Percentiles rank a stretch among this genome's conserved stretches.
Evolutionary conservation across 192 early-diverging fungal genomes (phyloP).

Genomic region (Endogone sp.): DNA sequence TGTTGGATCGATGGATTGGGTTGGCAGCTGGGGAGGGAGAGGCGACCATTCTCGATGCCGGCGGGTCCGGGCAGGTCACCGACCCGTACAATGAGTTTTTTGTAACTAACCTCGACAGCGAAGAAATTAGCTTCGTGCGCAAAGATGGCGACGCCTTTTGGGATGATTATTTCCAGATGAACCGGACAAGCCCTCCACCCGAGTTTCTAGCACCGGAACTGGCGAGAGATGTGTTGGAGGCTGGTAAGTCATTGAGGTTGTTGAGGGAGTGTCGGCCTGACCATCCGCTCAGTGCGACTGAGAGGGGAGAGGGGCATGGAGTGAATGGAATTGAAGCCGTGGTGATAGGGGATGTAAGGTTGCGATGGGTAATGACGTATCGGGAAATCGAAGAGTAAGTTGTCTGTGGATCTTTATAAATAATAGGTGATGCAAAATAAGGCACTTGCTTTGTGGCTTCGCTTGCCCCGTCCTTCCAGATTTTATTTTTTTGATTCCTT

Average conservation of each 20-base stretch:
- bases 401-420: too few species aligned
- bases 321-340: constrained; percentile 18
- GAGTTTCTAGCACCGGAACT: constrained; percentile 23
- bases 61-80: neutral
- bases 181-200: constrained; percentile 3
- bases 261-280: constrained; percentile 23
- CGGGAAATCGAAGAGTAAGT: constrained; percentile 11
- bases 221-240: constrained; percentile 26
- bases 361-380: constrained; percentile 19
- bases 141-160: neutral
- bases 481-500: too few species aligned
- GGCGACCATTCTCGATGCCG: neutral
- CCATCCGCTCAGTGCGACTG: constrained; percentile 24
- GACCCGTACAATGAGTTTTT: constrained; percentile 41
- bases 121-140: constrained; percentile 9
- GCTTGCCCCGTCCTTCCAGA: too few species aligned
- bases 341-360: constrained; percentile 1
- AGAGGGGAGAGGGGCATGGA: constrained; percentile 6
- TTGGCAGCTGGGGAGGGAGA: constrained; percentile 1
- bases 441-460: neutral
- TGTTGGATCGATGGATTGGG: constrained; percentile 38
- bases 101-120: constrained; percentile 20
- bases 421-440: too few species aligned
- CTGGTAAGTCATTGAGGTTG: constrained; percentile 39
- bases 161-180: constrained; percentile 9